Evolutionary conservation across 2,329 filamentous ascomycete genomes (phyloP).

Genomic region (Xylariales sp.): DNA sequence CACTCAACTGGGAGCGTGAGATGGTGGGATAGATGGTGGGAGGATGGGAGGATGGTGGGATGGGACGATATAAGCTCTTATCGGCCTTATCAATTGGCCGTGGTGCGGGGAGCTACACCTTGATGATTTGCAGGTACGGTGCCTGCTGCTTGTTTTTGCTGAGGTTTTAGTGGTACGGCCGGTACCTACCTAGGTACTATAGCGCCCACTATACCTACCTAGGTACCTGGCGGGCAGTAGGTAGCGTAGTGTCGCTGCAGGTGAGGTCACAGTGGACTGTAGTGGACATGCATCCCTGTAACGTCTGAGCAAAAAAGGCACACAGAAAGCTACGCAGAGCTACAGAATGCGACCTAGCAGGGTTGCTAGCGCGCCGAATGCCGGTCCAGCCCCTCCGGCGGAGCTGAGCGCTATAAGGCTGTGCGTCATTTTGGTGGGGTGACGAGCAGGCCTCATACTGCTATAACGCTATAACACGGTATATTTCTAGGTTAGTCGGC

Average conservation of each 20-base stretch:
- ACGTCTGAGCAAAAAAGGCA: no score
- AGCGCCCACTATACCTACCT: no score
- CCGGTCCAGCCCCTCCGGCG: constrained; percentile 26
- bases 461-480: not conserved
- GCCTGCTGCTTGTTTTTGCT: not conserved
- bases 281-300: no score
- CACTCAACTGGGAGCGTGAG: constrained; percentile 13
- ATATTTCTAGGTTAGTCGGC: not conserved
- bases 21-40: constrained; percentile 14
- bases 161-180: constrained; percentile 10
- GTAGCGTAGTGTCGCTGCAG: constrained; percentile 21
- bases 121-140: not conserved
- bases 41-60: constrained; percentile 28
- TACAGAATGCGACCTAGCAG: not conserved
- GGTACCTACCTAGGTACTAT: not conserved
- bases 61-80: constrained; percentile 39
- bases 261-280: constrained; percentile 34
- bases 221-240: constrained; percentile 1
- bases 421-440: constrained; percentile 33
- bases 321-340: no score
- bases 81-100: constrained; percentile 37
- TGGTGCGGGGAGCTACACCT: constrained; percentile 36
- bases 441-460: not conserved
- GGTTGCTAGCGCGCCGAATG: constrained; percentile 31
- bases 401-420: constrained; percentile 30